These are phyloP conservation scores for Penicillium arizonense DNA, from an alignment of 495 filamentous ascomycete genomes.

Conservation along the genomic window DNA sequence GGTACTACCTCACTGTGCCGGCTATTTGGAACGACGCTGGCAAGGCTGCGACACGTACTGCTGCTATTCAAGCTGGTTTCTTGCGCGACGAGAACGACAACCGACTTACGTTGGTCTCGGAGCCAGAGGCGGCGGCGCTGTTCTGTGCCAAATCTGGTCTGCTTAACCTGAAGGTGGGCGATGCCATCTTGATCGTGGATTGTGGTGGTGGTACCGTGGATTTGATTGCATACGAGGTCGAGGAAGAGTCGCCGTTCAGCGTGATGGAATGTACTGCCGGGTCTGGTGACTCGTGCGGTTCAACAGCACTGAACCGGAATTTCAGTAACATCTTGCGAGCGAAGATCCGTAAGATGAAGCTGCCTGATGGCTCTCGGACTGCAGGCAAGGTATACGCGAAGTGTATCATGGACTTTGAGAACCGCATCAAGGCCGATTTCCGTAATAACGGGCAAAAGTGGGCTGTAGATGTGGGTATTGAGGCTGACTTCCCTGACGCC, in stretches of 20 bases:
- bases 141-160: conserved; percentile 79
- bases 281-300: conserved; percentile 76
- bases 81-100: conserved; percentile 76
- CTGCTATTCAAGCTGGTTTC: conserved; percentile 76
- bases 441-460: conserved; percentile 80
- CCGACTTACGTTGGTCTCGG: conserved; percentile 69
- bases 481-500: conserved; percentile 76
- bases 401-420: conserved; percentile 85
- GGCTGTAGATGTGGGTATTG: conserved; percentile 80
- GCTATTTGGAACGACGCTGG: conserved; percentile 83
- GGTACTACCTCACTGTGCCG: conserved; percentile 73
- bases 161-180: conserved; percentile 71
- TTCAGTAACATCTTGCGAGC: conserved; percentile 79
- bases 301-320: conserved; percentile 76
- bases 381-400: conserved; percentile 79
- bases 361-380: conserved; percentile 74
- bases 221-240: conserved; percentile 78
- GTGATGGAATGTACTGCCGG: conserved; percentile 77
- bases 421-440: conserved; percentile 81
- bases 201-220: conserved; percentile 80
- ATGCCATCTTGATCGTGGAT: conserved; percentile 76
- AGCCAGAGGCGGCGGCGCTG: conserved; percentile 75
- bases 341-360: conserved; percentile 79
- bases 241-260: conserved; percentile 74
- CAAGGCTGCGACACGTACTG: conserved; percentile 73